Conservation (phyloP, 345 rosid genomes). For the Excoecaria cochinchinensis region DNA sequence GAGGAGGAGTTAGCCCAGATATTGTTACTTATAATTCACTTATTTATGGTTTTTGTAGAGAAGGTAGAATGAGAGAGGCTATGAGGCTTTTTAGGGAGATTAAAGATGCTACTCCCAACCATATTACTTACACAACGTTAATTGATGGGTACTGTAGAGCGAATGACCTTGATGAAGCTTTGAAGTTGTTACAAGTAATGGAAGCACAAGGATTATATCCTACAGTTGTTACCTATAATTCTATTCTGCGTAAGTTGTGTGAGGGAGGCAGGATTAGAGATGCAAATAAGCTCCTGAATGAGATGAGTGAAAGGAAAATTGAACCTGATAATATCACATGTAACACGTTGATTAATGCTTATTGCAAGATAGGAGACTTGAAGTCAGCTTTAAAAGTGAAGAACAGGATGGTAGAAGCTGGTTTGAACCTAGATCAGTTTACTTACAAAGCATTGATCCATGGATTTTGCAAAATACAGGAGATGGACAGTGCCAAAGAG, state of each 20-base stretch:
- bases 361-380: slow-evolving; percentile 81
- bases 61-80: slow-evolving; percentile 96
- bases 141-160: slow-evolving; percentile 88
- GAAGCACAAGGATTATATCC: slow-evolving; percentile 67
- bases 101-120: slow-evolving; percentile 55
- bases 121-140: slow-evolving; percentile 75
- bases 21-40: slow-evolving; percentile 80
- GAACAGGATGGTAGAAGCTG: slow-evolving; percentile 75
- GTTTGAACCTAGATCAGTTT: slow-evolving; percentile 60
- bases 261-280: slow-evolving; percentile 81
- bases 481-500: slow-evolving; percentile 73
- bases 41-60: slow-evolving; percentile 69
- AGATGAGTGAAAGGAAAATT: slow-evolving; percentile 71
- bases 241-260: slow-evolving; percentile 75
- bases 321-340: slow-evolving; percentile 87
- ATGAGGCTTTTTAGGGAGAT: slow-evolving; percentile 67
- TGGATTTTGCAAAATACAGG: slow-evolving; percentile 72
- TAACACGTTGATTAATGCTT: slow-evolving; percentile 85
- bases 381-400: slow-evolving; percentile 80
- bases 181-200: slow-evolving; percentile 68
- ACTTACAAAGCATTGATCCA: slow-evolving; percentile 78
- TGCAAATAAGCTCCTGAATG: slow-evolving; percentile 66
- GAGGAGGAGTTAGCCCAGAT: slow-evolving; percentile 64
- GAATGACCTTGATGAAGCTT: slow-evolving; percentile 72
- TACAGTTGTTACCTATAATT: slow-evolving; percentile 70